Base-by-base conservation (phyloP, 192 early-diverging fungal genomes). In the Podila epigama region DNA sequence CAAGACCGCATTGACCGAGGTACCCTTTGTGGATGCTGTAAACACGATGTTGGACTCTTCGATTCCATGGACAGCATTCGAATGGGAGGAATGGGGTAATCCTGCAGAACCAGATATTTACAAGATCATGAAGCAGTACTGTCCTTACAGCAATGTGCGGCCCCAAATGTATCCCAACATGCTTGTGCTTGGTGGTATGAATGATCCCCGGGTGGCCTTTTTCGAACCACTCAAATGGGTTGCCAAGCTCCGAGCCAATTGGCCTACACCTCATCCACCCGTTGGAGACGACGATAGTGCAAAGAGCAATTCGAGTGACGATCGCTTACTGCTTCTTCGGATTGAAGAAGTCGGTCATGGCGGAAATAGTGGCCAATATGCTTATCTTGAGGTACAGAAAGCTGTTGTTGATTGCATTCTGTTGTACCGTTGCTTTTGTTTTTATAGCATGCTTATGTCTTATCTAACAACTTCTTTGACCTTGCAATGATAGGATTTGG, bases 151-250 rank as follows among this genome's bases (percentile, higher is more conserved):
- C 32, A 91, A 92, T 56, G 69, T 90, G 9, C 53, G 36, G n/a
- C 58, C 61, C 8, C 54, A 68, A 51, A 58, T 32, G 35, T 73
- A 75, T 32, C 91, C 92, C 27, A 87, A 91, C 13, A 84, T 95
- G 34, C 80, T 93, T 53, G 89, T 93, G 4, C 87, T 91, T 3
- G 92, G 84, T 15, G 95, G 94, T 5, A 83, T 94, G 60, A 87
- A 87, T 56, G 96, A 97, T 68, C 88, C 88, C 53, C 84, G 96
- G 1, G 96, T 97, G 4, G 81, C 86, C 13, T 91, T 86, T 41
- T 97, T 89, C 85, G 93, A 97, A 63, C 92, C 94, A 4, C 71
- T 93, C 36, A 97, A 97, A 72, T 97, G 87, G 80, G 89, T 95
- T 28, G 92, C 95, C 5, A 85, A 90, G 16, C 60, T 96, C 35